A percentile compares a stretch with the other conserved stretches of the same genome.
phyloP scores from a whole-genome alignment of 1,284 basidiomycete species.

The Prillingera fragicola region DNA sequence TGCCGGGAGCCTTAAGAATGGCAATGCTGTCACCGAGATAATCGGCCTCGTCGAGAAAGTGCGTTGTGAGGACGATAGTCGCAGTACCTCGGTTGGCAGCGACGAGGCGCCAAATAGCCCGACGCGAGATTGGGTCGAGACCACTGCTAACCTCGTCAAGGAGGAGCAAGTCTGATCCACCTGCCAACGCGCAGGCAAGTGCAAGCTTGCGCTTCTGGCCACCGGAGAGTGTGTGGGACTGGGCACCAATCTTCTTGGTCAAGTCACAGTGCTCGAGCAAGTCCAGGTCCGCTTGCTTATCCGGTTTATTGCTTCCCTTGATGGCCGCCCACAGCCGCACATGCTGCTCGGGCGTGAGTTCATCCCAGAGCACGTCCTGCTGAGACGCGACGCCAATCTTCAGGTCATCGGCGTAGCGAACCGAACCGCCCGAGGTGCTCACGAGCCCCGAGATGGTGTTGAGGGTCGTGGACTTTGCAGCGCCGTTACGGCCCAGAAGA shows the following conservation, averaged over 20 bases:
- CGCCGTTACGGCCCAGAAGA: conserved; percentile 60
- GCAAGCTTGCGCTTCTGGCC: conserved; percentile 78
- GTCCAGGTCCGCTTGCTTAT: conserved; percentile 52
- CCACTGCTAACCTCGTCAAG: conserved; percentile 71
- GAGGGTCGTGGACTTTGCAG: conserved; percentile 71
- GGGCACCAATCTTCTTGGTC: conserved; percentile 60
- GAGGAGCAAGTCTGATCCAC: conserved; percentile 59
- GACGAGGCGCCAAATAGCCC: conserved; percentile 69
- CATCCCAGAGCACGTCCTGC: conserved; percentile 74
- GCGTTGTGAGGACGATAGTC: conserved; percentile 64
- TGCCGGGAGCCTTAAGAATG: conserved; percentile 68
- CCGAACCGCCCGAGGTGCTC: conserved; percentile 56
- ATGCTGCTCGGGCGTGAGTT: conserved; percentile 67
- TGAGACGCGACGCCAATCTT: conserved; percentile 69
- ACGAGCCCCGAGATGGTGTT: conserved; percentile 62
- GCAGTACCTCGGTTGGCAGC: conserved; percentile 61
- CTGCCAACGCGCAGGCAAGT: conserved; percentile 67
- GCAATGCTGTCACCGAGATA: conserved; percentile 69
- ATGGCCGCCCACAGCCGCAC: conserved; percentile 66
- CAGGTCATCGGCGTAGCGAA: conserved; percentile 54
- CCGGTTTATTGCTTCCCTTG: conserved; percentile 53
- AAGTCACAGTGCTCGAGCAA: conserved; percentile 67
- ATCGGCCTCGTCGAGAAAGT: conserved; percentile 73
- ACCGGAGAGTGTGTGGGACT: conserved; percentile 63
- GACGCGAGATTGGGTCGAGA: conserved; percentile 69